Base-by-base conservation (phyloP, 208 protist genomes). In the Leishmania aethiopica region DNA sequence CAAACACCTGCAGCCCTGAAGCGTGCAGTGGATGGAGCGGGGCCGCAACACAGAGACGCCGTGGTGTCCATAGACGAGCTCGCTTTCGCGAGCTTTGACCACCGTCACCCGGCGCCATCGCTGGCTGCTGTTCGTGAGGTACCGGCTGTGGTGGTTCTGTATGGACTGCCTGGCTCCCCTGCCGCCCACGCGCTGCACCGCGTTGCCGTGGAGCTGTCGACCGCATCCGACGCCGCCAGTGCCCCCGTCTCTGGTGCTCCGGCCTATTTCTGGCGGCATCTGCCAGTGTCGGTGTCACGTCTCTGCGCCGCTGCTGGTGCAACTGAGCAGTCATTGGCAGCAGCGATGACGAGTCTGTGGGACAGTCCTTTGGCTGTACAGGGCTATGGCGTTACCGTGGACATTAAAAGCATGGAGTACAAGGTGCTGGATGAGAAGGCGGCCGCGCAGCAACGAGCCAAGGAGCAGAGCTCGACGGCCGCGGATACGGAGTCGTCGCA, bases 351-450 rank as follows among this genome's bases (percentile, higher is more conserved):
- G 35, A 3, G 47, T 22, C 57, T 80, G 71, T 93, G 88, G 86
- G 84, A 93, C 45, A 75, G 66, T 15, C 78, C 88, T 1, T 80
- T 98, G 6, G 76, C 67, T 35, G 85, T 99, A 47, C 91, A 93
- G 73, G 98, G 99, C 35, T 99, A 99, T 84, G 99, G 98, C 32
- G 96, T 98, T 10, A 98, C 98, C 66, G 88, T 99, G 17, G 96
- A 97, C 37, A 89, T 99, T 60, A 99, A 99, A 77, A 99, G 93
- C 83, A 97, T 97, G 81, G 99, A 99, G 90, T 99, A 99, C 91
- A 99, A 99, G 78, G 96, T 93, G 42, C 82, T 99, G 17, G 97
- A 99, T 84, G 97, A 99, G 78, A 90, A 90, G 75, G 62, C 70
- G 8, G 79, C 82, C 1, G 74, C 67, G 32, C 72, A 77, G 80